Evolutionary conservation across 2,329 filamentous ascomycete species (phyloP), one percentile per base, ranked within the genome.

Genomic region (Cercospora brassicicola): DNA sequence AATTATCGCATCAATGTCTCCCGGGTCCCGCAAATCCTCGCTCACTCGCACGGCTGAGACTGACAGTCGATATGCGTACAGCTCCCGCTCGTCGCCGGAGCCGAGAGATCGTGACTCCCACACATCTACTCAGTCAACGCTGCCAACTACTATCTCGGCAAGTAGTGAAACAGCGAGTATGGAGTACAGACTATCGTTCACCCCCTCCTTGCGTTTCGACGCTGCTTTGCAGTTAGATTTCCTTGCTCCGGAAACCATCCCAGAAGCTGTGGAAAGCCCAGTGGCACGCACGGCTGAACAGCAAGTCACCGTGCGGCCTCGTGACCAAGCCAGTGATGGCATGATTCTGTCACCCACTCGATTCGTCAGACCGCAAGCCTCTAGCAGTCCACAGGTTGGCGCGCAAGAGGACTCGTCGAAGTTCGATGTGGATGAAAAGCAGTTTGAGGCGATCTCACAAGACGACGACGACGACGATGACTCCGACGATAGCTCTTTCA

Each of bases 81-180:
- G 66, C 33, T 70, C 68, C 48, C 66, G 65, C 11, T 72, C 71
- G 15, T 72, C 69, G n/a, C 68, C 68, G n/a, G 71, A 73, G 13
- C 60, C n/a, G 30, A 30, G 13, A 63, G 69, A 45, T 20, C 53
- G 15, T 18, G 31, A 56, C 36, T 56, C 61, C 23, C 9, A 65
- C 18, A 62, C 65, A 13, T 64, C 59, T 23, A 70, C 68, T 15
- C 66, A 57, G 42, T 65, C 63, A 8, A 70, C 59, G 36, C 64
- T 68, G n/a, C 67, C 64, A 3, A 63, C 64, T 20, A 62, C 70
- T 20, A 10, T 67, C 23, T 70, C 70, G 7, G 70, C 64, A 20
- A 62, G 36, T 4, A 72, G 71, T 57, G 69, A 73, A 10, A 28
- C 60, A 1, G 67, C 68, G 23, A 68, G 62, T 55, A 39, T 60